phyloP scores from a whole-genome alignment of 768 basidiomycete species.

The Trichaptum fuscoviolaceum region DNA sequence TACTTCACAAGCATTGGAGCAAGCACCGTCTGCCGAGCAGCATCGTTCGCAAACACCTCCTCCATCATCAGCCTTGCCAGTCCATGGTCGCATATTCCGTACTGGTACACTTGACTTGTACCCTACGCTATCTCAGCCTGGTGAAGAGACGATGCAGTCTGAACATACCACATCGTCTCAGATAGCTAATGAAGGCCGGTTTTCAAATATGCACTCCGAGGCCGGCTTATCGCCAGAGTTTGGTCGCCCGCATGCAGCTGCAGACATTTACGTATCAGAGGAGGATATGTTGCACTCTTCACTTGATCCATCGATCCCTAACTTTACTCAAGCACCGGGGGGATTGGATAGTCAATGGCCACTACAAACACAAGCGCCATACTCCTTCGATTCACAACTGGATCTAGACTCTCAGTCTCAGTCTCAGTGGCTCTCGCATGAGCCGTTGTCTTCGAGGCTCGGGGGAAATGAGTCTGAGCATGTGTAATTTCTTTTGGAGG shows the following conservation, averaged over 20 bases:
- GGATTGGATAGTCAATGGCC: not conserved
- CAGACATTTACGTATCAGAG: not conserved
- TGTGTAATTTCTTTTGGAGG: not conserved
- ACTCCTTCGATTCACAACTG: not conserved
- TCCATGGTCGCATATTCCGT: not conserved
- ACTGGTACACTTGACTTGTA: not conserved
- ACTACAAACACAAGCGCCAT: not conserved
- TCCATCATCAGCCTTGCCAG: not conserved
- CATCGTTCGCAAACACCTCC: not conserved
- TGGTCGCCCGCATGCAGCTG: not conserved
- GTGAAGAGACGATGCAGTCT: not conserved
- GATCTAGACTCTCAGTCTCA: not conserved
- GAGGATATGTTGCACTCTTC: not conserved
- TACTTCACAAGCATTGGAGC: not conserved
- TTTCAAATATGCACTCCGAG: not conserved
- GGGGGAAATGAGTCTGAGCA: not conserved
- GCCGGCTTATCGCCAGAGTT: not conserved
- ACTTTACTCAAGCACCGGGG: not conserved
- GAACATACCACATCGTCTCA: not conserved
- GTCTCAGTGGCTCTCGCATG: not conserved
- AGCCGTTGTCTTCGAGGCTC: not conserved
- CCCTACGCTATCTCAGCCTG: not conserved
- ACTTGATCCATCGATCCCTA: not conserved
- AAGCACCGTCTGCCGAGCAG: not conserved
- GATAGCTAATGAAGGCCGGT: not conserved